Evolutionary conservation across 148 eudicot genomes (phyloP).

Genomic region (Pouteria glomerata): DNA sequence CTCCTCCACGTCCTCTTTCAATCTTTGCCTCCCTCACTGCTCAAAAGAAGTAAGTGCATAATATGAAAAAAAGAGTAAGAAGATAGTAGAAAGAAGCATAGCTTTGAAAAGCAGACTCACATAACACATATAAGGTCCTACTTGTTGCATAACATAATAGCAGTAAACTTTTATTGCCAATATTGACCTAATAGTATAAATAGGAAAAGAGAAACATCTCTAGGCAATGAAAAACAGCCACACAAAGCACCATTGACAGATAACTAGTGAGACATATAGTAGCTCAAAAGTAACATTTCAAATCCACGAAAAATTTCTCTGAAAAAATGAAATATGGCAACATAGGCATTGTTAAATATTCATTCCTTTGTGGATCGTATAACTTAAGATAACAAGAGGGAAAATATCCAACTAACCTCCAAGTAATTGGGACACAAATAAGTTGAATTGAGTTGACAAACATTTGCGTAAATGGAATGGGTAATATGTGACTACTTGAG

Average conservation of each 20-base stretch:
- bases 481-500: background rate
- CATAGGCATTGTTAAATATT: background rate
- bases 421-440: background rate
- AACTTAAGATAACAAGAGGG: background rate
- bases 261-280: background rate
- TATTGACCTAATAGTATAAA: background rate
- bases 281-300: background rate
- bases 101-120: background rate
- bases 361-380: background rate
- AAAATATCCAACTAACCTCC: background rate
- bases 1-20: constrained; percentile 62
- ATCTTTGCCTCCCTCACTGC: constrained; percentile 63
- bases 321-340: background rate
- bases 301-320: background rate
- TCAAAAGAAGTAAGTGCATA: background rate
- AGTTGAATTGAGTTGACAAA: background rate
- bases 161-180: background rate
- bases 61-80: background rate
- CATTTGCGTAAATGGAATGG: too few species aligned
- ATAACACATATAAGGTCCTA: background rate
- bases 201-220: background rate
- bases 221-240: background rate
- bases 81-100: background rate
- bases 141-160: background rate
- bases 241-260: background rate